Percentiles rank a stretch among this genome's conserved stretches.
Conservation (phyloP, 495 filamentous ascomycete species). For the Daldinia loculata region DNA sequence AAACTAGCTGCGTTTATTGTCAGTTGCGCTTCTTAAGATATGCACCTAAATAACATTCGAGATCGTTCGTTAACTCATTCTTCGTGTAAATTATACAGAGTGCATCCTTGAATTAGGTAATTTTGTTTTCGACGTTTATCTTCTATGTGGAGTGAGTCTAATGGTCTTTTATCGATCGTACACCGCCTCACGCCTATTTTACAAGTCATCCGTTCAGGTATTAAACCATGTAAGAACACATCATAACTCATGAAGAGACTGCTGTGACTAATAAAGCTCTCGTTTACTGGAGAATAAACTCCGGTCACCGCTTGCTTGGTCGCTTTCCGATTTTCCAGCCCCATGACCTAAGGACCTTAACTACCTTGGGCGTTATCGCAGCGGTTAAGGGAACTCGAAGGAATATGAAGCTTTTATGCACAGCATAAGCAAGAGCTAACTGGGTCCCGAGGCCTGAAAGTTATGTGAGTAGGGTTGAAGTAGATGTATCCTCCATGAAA, state of each 20-base stretch:
- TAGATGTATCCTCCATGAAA: conserved; percentile 11
- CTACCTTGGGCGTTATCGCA: conserved; percentile 89
- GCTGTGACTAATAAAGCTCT: background rate
- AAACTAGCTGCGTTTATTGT: no score
- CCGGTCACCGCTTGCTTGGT: conserved; percentile 42
- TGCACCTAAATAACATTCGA: background rate
- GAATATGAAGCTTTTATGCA: conserved; percentile 99
- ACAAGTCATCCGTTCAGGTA: conserved; percentile 13
- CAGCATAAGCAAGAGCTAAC: conserved; percentile 90
- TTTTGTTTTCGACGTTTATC: conserved; percentile 12
- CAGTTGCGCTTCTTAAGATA: no score
- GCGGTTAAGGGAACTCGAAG: conserved; percentile 88
- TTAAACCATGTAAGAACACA: background rate
- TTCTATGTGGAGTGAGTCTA: conserved; percentile 44
- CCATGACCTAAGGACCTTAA: conserved; percentile 84
- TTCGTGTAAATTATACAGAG: background rate
- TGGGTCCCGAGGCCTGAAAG: conserved; percentile 71
- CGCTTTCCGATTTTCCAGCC: conserved; percentile 71
- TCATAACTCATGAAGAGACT: background rate
- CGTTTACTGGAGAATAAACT: background rate
- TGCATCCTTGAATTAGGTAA: background rate
- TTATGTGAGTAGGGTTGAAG: conserved; percentile 23
- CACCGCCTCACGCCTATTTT: conserved; percentile 22
- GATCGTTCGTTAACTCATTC: background rate
- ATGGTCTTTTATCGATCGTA: conserved; percentile 22